These are phyloP conservation scores for Hyaloscypha finlandica DNA, from an alignment of 495 filamentous ascomycete genomes.

Conservation along the genomic window DNA sequence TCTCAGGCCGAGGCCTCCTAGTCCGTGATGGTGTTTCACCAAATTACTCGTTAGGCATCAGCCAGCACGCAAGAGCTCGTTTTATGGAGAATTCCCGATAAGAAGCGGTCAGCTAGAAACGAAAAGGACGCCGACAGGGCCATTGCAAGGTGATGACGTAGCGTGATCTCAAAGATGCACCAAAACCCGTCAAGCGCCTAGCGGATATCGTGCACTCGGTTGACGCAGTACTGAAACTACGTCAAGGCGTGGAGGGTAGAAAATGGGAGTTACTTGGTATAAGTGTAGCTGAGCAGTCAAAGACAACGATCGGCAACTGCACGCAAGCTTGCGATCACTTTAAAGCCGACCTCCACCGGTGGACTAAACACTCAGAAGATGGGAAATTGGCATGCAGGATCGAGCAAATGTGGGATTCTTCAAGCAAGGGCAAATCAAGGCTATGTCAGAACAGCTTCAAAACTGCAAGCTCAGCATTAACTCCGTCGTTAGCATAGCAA, in stretches of 20 bases:
- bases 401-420: too few species aligned
- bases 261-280: constrained; percentile 41
- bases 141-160: too few species aligned
- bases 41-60: too few species aligned
- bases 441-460: constrained; percentile 41
- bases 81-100: too few species aligned
- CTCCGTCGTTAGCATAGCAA: constrained; percentile 37
- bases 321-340: constrained; percentile 40
- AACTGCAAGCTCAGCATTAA: constrained; percentile 38
- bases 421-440: constrained; percentile 37
- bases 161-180: constrained; percentile 42
- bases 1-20: too few species aligned
- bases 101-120: too few species aligned
- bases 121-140: too few species aligned
- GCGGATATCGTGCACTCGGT: constrained; percentile 37
- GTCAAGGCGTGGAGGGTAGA: constrained; percentile 36
- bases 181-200: constrained; percentile 37
- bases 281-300: constrained; percentile 35
- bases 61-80: too few species aligned
- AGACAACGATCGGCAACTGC: constrained; percentile 36
- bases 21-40: too few species aligned
- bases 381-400: too few species aligned
- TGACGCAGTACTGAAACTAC: constrained; percentile 35
- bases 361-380: too few species aligned
- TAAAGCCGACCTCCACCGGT: constrained; percentile 37